Base-by-base conservation (phyloP, 495 filamentous ascomycete species). In the Penicillium soppii region DNA sequence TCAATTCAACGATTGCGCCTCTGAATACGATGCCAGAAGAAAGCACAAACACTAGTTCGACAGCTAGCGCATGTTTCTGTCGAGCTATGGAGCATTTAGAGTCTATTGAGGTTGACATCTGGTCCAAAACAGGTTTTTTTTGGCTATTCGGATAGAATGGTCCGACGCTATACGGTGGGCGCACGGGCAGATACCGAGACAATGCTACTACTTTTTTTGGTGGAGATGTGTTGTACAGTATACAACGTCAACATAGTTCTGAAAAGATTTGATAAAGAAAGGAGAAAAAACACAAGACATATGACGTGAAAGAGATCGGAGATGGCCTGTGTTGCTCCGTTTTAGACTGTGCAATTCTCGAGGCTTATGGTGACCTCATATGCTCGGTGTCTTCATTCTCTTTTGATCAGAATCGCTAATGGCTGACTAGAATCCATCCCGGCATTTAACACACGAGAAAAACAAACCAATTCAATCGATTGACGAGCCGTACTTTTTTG, bases 61-160 rank as follows among this genome's bases (percentile, higher is more conserved):
- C 23, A 7, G 2, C 22, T 29, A 47, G 44, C 10, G 22, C 22
- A 16, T 25, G 20, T 19, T 26, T 25, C 29, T 32, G 29, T 21
- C 22, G 23, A 13, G 27, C 42, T 12, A 32, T 32, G 29, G 29
- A 12, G 29, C 17, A 43, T 8, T 5, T 17, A 44, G 19, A 17
- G 22, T 36, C 22, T 20, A 8, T 29, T 15, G 8, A 38, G 15
- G 16, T 8, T 17, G 15, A 37, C 16, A n/a, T 47, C 33, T 27
- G 43, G 13, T 27, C 5, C 15, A 38, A 47, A 47, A 47, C 44
- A 37, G 44, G 44, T 47, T 47, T 47, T 47, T 47, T 40, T 47
- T 20, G 30, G 15, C 12, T 16, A 21, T 7, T 33, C 42, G 12
- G 26, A 13, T 26, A 6, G 27, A 7, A 12, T 7, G 29, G 8